These are phyloP conservation scores for Eimeria praecox DNA, from an alignment of 169 alveolate species.

Conservation along the genomic window DNA sequence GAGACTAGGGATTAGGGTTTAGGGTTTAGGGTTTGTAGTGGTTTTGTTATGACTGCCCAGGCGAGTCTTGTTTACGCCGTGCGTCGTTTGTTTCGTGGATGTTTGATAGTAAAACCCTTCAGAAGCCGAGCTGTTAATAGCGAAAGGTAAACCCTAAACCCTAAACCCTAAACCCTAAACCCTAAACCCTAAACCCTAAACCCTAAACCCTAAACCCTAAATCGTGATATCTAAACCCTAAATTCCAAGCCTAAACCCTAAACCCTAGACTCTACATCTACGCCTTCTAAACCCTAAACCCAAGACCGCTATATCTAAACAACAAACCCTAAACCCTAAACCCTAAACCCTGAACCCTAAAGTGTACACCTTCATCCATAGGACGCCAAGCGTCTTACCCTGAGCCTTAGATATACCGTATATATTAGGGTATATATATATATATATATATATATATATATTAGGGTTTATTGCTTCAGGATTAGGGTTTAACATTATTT, in stretches of 20 bases:
- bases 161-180: slow-evolving; percentile 16
- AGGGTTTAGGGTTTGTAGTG: slow-evolving; percentile 5
- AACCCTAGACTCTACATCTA: not conserved
- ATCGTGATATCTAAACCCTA: too few species aligned
- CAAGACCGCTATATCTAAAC: too few species aligned
- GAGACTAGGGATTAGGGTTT: too few species aligned
- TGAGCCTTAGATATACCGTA: too few species aligned
- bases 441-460: too few species aligned
- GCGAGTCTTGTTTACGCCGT: slow-evolving; percentile 69
- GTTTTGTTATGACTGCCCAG: not conserved
- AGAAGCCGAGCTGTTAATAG: slow-evolving; percentile 62
- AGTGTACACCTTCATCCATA: too few species aligned
- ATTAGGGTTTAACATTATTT: not conserved
- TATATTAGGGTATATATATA: too few species aligned
- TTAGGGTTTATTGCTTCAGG: not conserved
- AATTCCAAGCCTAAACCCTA: not conserved
- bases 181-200: not conserved
- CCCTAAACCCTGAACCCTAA: too few species aligned
- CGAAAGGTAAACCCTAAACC: slow-evolving; percentile 33
- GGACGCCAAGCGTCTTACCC: too few species aligned
- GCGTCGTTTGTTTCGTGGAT: slow-evolving; percentile 36
- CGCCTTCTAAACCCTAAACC: not conserved
- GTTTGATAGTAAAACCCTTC: slow-evolving; percentile 50
- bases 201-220: not conserved
- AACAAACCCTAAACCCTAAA: too few species aligned